phyloP scores from a whole-genome alignment of 768 basidiomycete genomes.

The Phanerochaete carnosa region DNA sequence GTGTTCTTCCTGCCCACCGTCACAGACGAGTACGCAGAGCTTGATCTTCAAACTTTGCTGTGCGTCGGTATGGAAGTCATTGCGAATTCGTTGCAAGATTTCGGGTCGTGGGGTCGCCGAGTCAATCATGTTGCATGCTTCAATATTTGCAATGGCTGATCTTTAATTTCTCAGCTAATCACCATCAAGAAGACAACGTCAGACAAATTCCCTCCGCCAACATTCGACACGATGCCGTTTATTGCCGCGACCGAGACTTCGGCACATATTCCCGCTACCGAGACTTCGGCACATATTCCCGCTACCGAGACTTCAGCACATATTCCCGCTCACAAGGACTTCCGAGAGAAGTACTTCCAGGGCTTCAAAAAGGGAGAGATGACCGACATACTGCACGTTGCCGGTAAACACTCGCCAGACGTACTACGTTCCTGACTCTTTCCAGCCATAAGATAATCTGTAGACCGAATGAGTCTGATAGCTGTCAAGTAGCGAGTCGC shows the following conservation, averaged over 20 bases:
- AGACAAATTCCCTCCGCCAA: constrained; percentile 46
- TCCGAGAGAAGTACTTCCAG: constrained; percentile 84
- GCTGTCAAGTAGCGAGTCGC: background rate
- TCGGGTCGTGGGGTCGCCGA: constrained; percentile 92
- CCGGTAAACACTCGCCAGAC: background rate
- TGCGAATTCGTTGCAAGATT: constrained; percentile 88
- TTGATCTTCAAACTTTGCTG: constrained; percentile 77
- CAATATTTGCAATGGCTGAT: background rate
- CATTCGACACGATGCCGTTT: constrained; percentile 36
- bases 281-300: constrained; percentile 15
- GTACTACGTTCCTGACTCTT: too few relatives aligned
- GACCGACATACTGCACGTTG: background rate
- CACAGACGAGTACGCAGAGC: constrained; percentile 83
- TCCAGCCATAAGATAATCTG: background rate
- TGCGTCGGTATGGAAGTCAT: constrained; percentile 87
- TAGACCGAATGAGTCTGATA: background rate
- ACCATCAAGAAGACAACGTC: constrained; percentile 76
- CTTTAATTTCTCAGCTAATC: constrained; percentile 60
- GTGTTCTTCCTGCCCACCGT: constrained; percentile 96
- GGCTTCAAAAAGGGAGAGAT: constrained; percentile 57
- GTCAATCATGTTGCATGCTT: constrained; percentile 41
- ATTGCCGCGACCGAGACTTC: background rate
- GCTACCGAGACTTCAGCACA: background rate
- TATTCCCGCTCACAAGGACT: constrained; percentile 84
- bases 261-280: constrained; percentile 67